A percentile compares a stretch with the other conserved stretches of the same genome.
These are phyloP conservation scores for Paraleonurus japonicus DNA, from an alignment of 257 asterid species.

Conservation along the genomic window DNA sequence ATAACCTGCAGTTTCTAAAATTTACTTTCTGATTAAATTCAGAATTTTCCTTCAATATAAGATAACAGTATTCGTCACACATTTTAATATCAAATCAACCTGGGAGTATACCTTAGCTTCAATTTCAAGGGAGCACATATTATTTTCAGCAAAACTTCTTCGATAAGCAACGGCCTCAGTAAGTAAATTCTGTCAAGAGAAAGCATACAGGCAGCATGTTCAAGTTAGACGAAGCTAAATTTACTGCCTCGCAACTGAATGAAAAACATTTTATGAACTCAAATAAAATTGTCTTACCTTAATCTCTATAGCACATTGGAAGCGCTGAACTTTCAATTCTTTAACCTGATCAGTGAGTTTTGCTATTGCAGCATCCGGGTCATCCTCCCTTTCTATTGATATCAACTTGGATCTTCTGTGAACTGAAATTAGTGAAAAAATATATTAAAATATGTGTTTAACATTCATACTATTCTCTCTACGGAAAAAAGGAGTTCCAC, in stretches of 20 bases:
- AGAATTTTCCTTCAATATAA: no score
- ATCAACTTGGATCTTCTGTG: slow-evolving; percentile 51
- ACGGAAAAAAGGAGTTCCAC: slow-evolving; percentile 37
- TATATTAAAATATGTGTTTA: slow-evolving; percentile 7
- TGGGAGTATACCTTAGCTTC: slow-evolving; percentile 62
- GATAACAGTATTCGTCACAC: not conserved
- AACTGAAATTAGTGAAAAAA: slow-evolving; percentile 37
- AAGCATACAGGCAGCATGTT: slow-evolving; percentile 20
- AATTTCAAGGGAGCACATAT: slow-evolving; percentile 61
- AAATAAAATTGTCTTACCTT: slow-evolving; percentile 48
- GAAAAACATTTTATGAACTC: slow-evolving; percentile 24
- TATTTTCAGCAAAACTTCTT: slow-evolving; percentile 63
- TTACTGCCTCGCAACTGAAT: slow-evolving; percentile 3
- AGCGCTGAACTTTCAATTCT: slow-evolving; percentile 56
- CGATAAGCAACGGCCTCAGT: slow-evolving; percentile 68
- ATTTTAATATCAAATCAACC: slow-evolving; percentile 14
- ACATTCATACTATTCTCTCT: not conserved
- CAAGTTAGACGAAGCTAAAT: slow-evolving; percentile 23
- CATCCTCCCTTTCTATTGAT: slow-evolving; percentile 60
- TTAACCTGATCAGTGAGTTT: slow-evolving; percentile 53
- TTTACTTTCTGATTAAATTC: no score
- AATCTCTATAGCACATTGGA: slow-evolving; percentile 49
- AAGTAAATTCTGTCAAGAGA: slow-evolving; percentile 56
- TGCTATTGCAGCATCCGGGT: slow-evolving; percentile 49
- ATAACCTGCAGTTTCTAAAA: no score